Base-by-base conservation (phyloP, 805 yeast genomes). In the Kuraishia borneana region DNA sequence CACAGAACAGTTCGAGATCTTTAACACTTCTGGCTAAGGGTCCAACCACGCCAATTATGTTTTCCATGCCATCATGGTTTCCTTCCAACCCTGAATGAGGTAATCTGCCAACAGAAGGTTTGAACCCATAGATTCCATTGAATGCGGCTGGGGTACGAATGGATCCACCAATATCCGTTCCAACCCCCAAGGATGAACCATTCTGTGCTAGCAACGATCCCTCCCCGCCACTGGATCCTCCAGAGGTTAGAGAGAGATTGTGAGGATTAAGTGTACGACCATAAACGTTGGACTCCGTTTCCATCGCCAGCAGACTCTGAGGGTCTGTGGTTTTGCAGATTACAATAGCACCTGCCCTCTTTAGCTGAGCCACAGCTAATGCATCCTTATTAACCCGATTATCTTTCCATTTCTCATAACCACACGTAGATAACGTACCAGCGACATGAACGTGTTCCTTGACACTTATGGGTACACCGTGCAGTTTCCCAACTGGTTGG, bases 381-480 rank as follows among this genome's bases (percentile, higher is more conserved):
- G 2, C 73, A 65, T 4, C 78, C 78, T n/a, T 74, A 76, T 31
- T 68, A 68, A 35, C 69, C 76, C 34, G 66, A 50, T 13, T 60
- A 61, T n/a, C 54, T 36, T n/a, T 58, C 61, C 31, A 71, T 46
- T 2, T 66, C 52, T 13, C 65, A 54, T 8, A 73, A 75, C 9
- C 68, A 65, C 43, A 45, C 48, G 6, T 63, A 66, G 80, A 73
- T 42, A 68, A 61, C 39, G 61, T 68, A 20, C 70, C 78, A 35
- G 58, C 63, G 45, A 61, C 68, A 37, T 64, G 61, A 48, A 73
- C 64, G 31, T 76, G 75, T 41, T 76, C 83, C 47, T 76, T 76
- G 36, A 76, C 50, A 1, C 81, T 71, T 31, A 76, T 56, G 5
- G 83, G 82, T 42, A 76, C 51, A 2, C 83, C 83, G 30, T 78